Percentiles rank a stretch among this genome's conserved stretches.
These are phyloP conservation scores for Linum lewisii DNA, from an alignment of 345 rosid species.

Conservation along the genomic window DNA sequence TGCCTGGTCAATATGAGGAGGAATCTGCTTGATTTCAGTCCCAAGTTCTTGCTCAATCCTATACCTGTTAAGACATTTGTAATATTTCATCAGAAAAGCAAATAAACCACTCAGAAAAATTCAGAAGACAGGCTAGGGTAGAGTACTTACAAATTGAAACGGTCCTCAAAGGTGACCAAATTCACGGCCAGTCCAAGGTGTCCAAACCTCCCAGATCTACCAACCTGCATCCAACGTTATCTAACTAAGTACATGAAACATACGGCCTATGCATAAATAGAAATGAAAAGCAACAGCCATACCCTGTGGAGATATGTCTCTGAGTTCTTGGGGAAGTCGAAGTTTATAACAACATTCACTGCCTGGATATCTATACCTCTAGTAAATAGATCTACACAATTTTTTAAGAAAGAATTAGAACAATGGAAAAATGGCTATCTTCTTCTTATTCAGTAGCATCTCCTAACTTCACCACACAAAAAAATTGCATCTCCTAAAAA, in stretches of 20 bases:
- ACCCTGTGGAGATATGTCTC: constrained; percentile 99
- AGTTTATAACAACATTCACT: constrained; percentile 95
- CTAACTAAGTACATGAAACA: background rate
- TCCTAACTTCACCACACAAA: too few species aligned
- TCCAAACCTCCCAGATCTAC: constrained; percentile 98
- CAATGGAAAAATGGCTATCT: background rate
- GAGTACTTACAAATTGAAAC: constrained; percentile 79
- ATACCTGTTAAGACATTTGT: constrained; percentile 48
- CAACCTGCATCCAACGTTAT: constrained; percentile 45
- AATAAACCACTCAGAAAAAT: background rate
- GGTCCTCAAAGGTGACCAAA: constrained; percentile 96
- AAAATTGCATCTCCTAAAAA: too few species aligned
- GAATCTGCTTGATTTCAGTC: constrained; percentile 96
- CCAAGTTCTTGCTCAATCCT: constrained; percentile 99
- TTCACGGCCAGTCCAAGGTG: constrained; percentile 99
- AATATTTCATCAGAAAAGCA: background rate
- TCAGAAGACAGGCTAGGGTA: constrained; percentile 5
- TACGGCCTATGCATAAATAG: background rate
- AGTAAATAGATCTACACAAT: constrained; percentile 77
- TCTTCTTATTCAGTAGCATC: background rate
- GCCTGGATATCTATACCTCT: constrained; percentile 99
- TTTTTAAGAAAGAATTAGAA: background rate
- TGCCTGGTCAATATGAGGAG: constrained; percentile 88
- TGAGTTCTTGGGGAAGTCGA: constrained; percentile 91
- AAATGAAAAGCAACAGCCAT: constrained; percentile 16